These are phyloP conservation scores for Tremella yokohamensis DNA, from an alignment of 768 basidiomycete genomes.

Conservation along the genomic window DNA sequence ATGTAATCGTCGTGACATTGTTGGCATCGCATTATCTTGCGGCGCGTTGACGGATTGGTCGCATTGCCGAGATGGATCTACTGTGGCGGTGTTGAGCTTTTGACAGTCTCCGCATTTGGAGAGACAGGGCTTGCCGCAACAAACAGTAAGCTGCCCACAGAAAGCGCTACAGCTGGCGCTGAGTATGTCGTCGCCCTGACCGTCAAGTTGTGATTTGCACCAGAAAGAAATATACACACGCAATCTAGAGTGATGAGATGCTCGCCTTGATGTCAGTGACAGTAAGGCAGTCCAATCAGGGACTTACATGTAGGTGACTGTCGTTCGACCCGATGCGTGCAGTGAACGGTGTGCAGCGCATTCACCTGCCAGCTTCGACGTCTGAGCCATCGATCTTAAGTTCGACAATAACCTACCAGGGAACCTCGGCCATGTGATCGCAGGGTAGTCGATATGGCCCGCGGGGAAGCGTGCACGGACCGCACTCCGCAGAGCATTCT, in stretches of 20 bases:
- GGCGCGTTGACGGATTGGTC: background rate
- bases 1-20: background rate
- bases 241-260: background rate
- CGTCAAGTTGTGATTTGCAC: background rate
- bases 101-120: conserved; percentile 34
- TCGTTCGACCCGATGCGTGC: background rate
- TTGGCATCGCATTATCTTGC: background rate
- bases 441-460: conserved; percentile 7
- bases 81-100: background rate
- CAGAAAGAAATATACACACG: background rate
- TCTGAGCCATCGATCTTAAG: background rate
- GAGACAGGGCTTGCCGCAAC: conserved; percentile 46
- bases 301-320: background rate
- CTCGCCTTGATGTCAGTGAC: conserved; percentile 6
- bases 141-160: conserved; percentile 59
- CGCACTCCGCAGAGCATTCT: conserved; percentile 10
- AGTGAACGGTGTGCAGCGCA: background rate
- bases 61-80: background rate
- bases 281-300: background rate
- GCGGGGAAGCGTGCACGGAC: background rate
- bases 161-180: conserved; percentile 14
- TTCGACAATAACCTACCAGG: conserved; percentile 5
- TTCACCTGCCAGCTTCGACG: background rate
- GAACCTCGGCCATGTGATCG: conserved; percentile 5
- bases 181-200: conserved; percentile 7